phyloP scores from a whole-genome alignment of 2,329 filamentous ascomycete species.

The Aureobasidium sp. region DNA sequence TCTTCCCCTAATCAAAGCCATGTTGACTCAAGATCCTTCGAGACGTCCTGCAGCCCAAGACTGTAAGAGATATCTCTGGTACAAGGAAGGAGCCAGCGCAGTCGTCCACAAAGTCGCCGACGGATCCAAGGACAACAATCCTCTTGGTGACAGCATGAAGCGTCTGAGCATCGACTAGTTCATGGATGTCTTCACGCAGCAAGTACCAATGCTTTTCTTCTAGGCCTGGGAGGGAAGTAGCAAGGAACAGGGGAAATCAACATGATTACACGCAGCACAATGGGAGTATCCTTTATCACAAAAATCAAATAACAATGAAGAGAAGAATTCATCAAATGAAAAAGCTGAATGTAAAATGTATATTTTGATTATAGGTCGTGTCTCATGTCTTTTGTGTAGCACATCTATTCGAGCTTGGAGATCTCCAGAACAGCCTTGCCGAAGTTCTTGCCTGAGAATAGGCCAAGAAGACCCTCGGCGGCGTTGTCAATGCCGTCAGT shows the following conservation, averaged over 20 bases:
- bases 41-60: neutral
- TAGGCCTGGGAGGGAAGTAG: no score
- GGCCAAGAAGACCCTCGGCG: slow-evolving; percentile 62
- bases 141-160: neutral
- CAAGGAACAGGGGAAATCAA: neutral
- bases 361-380: neutral
- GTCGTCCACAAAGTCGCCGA: neutral
- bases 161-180: neutral
- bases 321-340: neutral
- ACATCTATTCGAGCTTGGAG: slow-evolving; percentile 19
- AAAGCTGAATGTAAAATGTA: neutral
- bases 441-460: slow-evolving; percentile 73
- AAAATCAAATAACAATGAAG: neutral
- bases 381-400: neutral
- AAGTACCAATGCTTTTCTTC: no score
- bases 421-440: slow-evolving; percentile 77
- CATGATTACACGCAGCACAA: neutral
- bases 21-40: neutral
- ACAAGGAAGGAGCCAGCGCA: neutral
- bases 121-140: neutral
- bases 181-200: neutral
- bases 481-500: slow-evolving; percentile 73
- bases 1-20: neutral
- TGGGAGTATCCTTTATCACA: neutral
- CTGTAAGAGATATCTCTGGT: neutral